Evolutionary conservation across 2,329 filamentous ascomycete genomes (phyloP), one percentile per base, ranked within the genome.

Genomic region (Colletotrichum truncatum): DNA sequence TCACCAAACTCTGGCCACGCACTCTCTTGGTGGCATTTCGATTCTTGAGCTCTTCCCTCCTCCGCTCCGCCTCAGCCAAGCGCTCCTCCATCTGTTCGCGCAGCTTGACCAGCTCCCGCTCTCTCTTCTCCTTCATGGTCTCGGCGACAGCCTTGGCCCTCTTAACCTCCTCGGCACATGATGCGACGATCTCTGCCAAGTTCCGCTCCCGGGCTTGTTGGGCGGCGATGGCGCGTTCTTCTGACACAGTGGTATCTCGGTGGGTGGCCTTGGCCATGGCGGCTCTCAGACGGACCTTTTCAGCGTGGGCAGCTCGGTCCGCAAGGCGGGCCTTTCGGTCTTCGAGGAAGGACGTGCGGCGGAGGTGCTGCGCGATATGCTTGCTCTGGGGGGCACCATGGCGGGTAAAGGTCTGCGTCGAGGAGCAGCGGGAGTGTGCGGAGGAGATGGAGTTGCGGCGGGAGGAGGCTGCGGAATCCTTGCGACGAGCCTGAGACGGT

Each of bases 101-200:
- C 74, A 92, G 84, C 72, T 89, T 89, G 70, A 84, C 85, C 61
- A 92, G 86, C 68, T 94, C 91, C 61, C 90, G 89, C 73, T 93
- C 90, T 68, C 93, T 89, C 75, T 91, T 91, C 79, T 93, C 91
- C 77, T 93, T 94, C 82, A 92, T 93, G 63, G 87, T 89, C 75
- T 93, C 92, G 12, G 92, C 92, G n/a, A 94, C 85, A 53, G 91
- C 90, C 81, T 95, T 95, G 55, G 92, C 92, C 68, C 92, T 86
- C 74, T 91, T 89, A 14, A 96, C 93, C 75, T 96, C 93, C 76
- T 94, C 92, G 18, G 93, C 93, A 73, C 93, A 95, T 66, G 88
- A 86, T 51, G 92, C 91, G 4, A 93, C 91, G 43, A 95, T 94
- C 75, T 94, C 92, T 8, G 91, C 92, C 16, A 96, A 79, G 70